Conservation (phyloP, 23 red algal species). For the Agarophyton chilense region DNA sequence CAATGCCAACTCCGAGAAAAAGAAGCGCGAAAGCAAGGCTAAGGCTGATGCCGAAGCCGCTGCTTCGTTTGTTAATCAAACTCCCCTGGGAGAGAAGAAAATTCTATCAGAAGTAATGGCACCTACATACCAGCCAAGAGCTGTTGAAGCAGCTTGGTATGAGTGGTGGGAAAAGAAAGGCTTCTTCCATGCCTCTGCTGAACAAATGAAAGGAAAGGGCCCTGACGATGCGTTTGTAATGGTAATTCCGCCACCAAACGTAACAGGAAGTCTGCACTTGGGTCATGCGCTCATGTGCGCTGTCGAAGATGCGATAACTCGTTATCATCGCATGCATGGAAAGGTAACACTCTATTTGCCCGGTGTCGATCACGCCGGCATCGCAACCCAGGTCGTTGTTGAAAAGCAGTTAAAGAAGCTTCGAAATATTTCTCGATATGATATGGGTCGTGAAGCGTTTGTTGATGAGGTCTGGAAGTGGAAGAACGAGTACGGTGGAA, state of each 20-base stretch:
- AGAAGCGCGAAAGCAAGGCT: constrained; percentile 66
- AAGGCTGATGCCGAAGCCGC: constrained; percentile 43
- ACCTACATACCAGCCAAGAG: constrained; percentile 82
- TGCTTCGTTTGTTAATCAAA: constrained; percentile 76
- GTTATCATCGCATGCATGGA: constrained; percentile 97
- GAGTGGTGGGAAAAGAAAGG: constrained; percentile 98
- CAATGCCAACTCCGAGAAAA: constrained; percentile 39
- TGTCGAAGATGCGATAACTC: constrained; percentile 87
- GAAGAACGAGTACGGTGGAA: constrained; percentile 94
- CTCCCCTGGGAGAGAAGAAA: constrained; percentile 85
- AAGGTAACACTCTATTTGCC: constrained; percentile 84
- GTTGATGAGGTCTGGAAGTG: constrained; percentile 94
- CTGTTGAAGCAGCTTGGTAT: constrained; percentile 95
- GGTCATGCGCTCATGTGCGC: constrained; percentile 96
- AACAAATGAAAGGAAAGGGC: constrained; percentile 36
- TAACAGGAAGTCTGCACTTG: constrained; percentile 96
- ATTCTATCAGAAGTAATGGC: constrained; percentile 74
- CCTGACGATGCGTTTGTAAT: constrained; percentile 84
- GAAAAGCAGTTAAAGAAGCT: constrained; percentile 92
- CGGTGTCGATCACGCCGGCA: constrained; percentile 97
- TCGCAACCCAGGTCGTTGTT: constrained; percentile 97
- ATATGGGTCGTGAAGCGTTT: constrained; percentile 92
- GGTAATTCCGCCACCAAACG: constrained; percentile 99
- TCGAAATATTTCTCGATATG: constrained; percentile 68
- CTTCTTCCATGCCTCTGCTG: constrained; percentile 73